Evolutionary conservation across 768 basidiomycete genomes (phyloP), one percentile per base, ranked within the genome.

Genomic region (Amanita rubescens): DNA sequence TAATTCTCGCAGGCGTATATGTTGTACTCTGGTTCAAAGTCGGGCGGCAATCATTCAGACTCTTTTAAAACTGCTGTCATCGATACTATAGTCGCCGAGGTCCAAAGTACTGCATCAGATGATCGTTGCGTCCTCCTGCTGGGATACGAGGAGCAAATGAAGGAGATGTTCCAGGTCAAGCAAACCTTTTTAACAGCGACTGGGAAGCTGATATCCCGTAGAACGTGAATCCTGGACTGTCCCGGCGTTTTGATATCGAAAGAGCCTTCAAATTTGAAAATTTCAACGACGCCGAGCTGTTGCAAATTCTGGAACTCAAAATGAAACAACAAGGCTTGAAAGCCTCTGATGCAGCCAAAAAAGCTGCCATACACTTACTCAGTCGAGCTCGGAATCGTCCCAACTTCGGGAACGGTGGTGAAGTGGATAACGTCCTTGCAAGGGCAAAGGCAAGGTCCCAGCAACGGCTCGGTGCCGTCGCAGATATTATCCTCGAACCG

Each of bases 41-140:
- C 67, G 19, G 59, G 47, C n/a, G 63, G 61, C 5, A 53, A 62
- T 41, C 37, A 62, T 8, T 67, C 58, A 14, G 82, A 87, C 57
- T 63, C 71, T 0, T 86, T 67, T 65, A 85, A 85, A 57, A 82
- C 80, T 1, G 75, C 83, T 0, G 85, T 87, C 38, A 84, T 87
- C 25, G 85, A 87, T 60, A 85, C 85, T 0, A 77, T 87, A 25
- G 85, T 87, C 0, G 85, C 85, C 0, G 85, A 87, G 63, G 77
- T 87, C 2, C 85, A 87, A 58, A 83, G 76, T 42, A 74, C 75
- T 0, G 81, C 81, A 0, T 84, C 85, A 3, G 85, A 87, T 60
- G 85, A 87, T 61, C 74, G 84, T 27, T 85, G 82, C 50, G 80
- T 87, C 0, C 67, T 87, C 10, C 63, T 87, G 41, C 62, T 84